Base-by-base conservation (phyloP, 345 rosid genomes). In the Boechera retrofracta region DNA sequence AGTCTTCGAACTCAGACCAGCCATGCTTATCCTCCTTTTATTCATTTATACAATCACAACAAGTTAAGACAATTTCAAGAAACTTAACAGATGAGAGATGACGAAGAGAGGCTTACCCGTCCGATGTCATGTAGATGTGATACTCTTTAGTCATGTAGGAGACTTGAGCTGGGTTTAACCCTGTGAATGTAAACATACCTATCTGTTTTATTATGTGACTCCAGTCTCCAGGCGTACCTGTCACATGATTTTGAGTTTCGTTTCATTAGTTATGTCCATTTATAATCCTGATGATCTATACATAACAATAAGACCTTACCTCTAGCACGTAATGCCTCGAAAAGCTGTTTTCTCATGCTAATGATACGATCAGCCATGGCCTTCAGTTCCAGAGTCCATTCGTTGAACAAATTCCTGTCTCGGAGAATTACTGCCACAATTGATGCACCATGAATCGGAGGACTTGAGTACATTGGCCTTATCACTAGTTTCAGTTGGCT, bases 361-460 rank as follows among this genome's bases (percentile, higher is more conserved):
- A 83, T 83, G 64, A 91, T 88, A 44, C 97, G 94, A 82, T 88
- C 89, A 76, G 92, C 89, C 94, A 91, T 89, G 31, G 85, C 91
- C 72, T 89, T 91, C 85, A 91, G 80, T 79, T 91, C 97, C 51
- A 80, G 47, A 69, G 94, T 89, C 97, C 97, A 91, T 65, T 89
- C 91, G 41, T 85, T 60, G 80, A 82, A 87, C 85, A 88, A 35
- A 53, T 84, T 83, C 67, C 84, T 87, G 82, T 93, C 89, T 71
- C 79, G 86, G 44, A 93, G 89, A 74, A 93, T 85, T 52, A 83
- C 47, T 62, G 94, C 94, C 44, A 87, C 98, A 51, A 93, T 91
- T 1, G 96, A 88, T 64, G 96, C 97, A 66, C 98, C 98, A 54
- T 93, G 97, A 41, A 93, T 84, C 10, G 98, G 97, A 74, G 98